These are phyloP conservation scores for Monosporozyma aerobia DNA, from an alignment of 805 yeast genomes.

Conservation along the genomic window DNA sequence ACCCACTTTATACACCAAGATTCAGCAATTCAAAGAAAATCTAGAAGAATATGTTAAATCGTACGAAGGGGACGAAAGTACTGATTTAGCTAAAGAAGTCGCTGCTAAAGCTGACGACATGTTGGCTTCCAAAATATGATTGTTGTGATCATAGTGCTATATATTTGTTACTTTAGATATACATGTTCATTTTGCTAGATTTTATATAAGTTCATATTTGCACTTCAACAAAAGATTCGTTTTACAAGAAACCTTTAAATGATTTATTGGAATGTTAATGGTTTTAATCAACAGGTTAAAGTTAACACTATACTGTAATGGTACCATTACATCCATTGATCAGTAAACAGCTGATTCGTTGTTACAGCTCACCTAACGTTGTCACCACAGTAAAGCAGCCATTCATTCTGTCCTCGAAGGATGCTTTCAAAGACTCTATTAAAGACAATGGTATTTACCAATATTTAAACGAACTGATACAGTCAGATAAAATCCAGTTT, in stretches of 20 bases:
- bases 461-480: neutral
- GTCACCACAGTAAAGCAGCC: neutral
- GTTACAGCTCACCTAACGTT: neutral
- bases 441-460: conserved; percentile 6
- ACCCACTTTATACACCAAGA: conserved; percentile 39
- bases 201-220: neutral
- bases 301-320: neutral
- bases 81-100: conserved; percentile 20
- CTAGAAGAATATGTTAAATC: conserved; percentile 34
- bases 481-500: neutral
- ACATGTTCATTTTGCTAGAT: neutral
- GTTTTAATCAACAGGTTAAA: neutral
- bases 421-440: conserved; percentile 6
- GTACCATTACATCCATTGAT: neutral
- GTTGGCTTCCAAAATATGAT: conserved; percentile 8
- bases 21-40: conserved; percentile 32
- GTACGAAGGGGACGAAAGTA: conserved; percentile 30
- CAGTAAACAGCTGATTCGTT: neutral
- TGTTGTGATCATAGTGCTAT: neutral
- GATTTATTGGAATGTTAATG: neutral
- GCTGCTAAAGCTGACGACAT: conserved; percentile 22
- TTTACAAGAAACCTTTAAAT: neutral
- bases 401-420: conserved; percentile 1
- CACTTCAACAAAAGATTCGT: neutral
- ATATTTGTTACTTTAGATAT: neutral